These are phyloP conservation scores for Nephelium lappaceum DNA, from an alignment of 345 rosid genomes.

Conservation along the genomic window DNA sequence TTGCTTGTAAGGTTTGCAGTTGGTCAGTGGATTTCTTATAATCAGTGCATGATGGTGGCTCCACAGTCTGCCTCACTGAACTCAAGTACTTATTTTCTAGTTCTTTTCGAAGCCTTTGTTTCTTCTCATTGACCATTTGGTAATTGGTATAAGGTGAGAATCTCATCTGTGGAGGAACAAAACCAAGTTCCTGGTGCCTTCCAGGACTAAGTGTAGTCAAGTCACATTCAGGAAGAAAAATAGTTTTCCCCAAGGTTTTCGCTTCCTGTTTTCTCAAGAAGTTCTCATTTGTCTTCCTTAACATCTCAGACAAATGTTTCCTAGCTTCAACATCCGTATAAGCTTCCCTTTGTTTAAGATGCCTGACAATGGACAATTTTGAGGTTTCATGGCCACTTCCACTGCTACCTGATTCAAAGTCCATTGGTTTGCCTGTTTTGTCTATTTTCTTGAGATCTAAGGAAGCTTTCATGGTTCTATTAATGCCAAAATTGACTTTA, in stretches of 20 bases:
- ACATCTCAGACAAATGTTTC: slow-evolving; percentile 31
- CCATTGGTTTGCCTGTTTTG: slow-evolving; percentile 14
- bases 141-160: slow-evolving; percentile 32
- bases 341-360: slow-evolving; percentile 38
- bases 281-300: slow-evolving; percentile 34
- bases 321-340: slow-evolving; percentile 25
- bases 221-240: slow-evolving; percentile 49
- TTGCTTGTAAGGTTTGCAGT: slow-evolving; percentile 16
- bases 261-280: slow-evolving; percentile 33
- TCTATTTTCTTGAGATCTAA: slow-evolving; percentile 19
- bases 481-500: slow-evolving; percentile 17
- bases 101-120: slow-evolving; percentile 35
- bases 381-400: slow-evolving; percentile 34
- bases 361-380: slow-evolving; percentile 29
- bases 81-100: slow-evolving; percentile 27
- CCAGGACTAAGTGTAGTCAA: slow-evolving; percentile 34
- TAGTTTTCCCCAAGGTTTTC: slow-evolving; percentile 37
- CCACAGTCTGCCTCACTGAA: slow-evolving; percentile 25
- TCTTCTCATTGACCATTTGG: slow-evolving; percentile 38
- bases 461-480: slow-evolving; percentile 20
- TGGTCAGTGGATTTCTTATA: slow-evolving; percentile 21
- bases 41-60: slow-evolving; percentile 21
- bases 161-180: slow-evolving; percentile 38
- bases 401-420: slow-evolving; percentile 22
- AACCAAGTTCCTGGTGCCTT: slow-evolving; percentile 24